Evolutionary conservation across 2,329 filamentous ascomycete genomes (phyloP).

Genomic region (Lojkania enalia): DNA sequence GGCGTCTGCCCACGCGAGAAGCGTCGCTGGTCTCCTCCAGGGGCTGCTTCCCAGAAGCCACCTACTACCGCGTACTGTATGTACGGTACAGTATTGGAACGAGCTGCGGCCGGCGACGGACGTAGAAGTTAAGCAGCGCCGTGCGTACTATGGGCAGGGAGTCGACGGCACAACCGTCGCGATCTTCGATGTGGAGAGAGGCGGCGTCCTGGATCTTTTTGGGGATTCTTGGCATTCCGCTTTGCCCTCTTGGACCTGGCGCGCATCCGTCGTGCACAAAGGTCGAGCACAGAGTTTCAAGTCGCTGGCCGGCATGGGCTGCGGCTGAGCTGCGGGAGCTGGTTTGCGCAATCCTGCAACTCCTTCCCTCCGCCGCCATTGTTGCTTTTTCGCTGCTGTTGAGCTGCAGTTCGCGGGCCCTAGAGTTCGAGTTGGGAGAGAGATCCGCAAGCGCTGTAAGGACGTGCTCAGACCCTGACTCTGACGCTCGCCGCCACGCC

Average conservation of each 20-base stretch:
- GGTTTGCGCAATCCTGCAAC: too few species aligned
- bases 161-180: conserved; percentile 10
- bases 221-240: conserved; percentile 3
- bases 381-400: background rate
- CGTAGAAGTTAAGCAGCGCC: background rate
- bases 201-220: conserved; percentile 8
- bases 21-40: background rate
- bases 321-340: conserved; percentile 9
- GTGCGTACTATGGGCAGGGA: conserved; percentile 9
- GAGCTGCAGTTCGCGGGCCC: background rate
- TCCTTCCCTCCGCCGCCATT: background rate
- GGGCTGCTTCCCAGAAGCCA: background rate
- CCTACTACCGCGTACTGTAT: background rate
- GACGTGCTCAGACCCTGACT: background rate
- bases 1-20: background rate
- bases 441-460: background rate
- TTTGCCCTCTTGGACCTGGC: conserved; percentile 9
- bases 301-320: conserved; percentile 7
- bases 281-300: conserved; percentile 16
- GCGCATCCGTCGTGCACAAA: background rate
- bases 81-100: background rate
- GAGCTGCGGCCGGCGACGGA: too few species aligned
- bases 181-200: conserved; percentile 15
- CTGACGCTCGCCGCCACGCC: background rate
- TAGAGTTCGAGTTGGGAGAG: background rate